Evolutionary conservation across 1,284 basidiomycete species (phyloP).

Genomic region (Fomitopsis schrenkii): DNA sequence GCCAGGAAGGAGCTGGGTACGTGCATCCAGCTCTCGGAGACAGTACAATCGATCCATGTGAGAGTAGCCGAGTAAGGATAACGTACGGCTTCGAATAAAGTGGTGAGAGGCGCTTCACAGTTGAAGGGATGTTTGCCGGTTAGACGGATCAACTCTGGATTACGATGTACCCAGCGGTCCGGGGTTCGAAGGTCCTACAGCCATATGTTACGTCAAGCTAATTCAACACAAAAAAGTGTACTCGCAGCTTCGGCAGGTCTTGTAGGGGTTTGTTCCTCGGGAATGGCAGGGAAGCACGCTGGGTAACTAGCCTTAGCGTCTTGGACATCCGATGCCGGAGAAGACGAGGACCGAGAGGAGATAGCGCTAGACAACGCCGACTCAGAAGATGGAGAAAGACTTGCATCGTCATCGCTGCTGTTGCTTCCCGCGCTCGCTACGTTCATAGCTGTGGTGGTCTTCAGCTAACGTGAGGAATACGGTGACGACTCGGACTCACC

Average conservation of each 20-base stretch:
- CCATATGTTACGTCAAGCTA: background rate
- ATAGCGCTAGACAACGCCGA: background rate
- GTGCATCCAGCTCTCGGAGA: background rate
- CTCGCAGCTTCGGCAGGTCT: slow-evolving; percentile 9
- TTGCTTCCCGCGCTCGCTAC: background rate
- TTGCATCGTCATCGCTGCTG: background rate
- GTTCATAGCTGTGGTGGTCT: background rate
- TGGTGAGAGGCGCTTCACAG: slow-evolving; percentile 46
- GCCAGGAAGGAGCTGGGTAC: too few relatives aligned
- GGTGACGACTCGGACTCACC: background rate
- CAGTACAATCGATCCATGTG: too few relatives aligned
- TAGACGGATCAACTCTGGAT: slow-evolving; percentile 41
- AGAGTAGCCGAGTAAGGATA: background rate
- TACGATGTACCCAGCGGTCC: slow-evolving; percentile 39
- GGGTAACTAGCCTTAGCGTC: background rate
- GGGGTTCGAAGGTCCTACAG: slow-evolving; percentile 32
- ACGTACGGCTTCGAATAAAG: slow-evolving; percentile 40
- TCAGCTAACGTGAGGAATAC: background rate
- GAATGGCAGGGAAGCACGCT: slow-evolving; percentile 9
- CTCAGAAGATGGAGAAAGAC: background rate
- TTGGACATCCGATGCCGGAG: background rate
- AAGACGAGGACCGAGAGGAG: background rate
- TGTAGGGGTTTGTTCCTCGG: slow-evolving; percentile 11
- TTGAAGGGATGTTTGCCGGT: slow-evolving; percentile 67
- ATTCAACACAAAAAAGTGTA: background rate